phyloP scores from a whole-genome alignment of 139 green algal species.

The Deuterostichococcus epilithicus region DNA sequence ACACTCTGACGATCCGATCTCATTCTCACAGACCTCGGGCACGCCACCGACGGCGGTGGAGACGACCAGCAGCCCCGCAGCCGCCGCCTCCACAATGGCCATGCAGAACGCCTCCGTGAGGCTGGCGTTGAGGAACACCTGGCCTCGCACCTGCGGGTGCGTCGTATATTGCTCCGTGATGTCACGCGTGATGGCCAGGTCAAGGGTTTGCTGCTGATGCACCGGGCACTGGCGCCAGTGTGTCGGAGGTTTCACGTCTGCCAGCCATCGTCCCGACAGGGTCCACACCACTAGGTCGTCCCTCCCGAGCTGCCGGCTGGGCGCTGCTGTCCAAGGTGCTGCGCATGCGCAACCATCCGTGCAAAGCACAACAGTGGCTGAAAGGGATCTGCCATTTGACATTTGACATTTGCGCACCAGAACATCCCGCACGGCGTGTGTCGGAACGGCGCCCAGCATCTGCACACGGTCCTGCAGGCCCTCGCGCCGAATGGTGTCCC shows the following conservation, averaged over 20 bases:
- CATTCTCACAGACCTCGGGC: constrained; percentile 85
- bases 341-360: no score
- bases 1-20: no score
- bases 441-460: constrained; percentile 77
- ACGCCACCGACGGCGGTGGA: constrained; percentile 91
- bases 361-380: no score
- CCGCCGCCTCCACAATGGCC: constrained; percentile 92
- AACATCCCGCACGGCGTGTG: constrained; percentile 48
- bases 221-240: constrained; percentile 48
- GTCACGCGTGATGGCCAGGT: not conserved
- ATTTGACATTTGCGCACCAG: constrained; percentile 32
- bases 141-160: constrained; percentile 31
- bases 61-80: constrained; percentile 76
- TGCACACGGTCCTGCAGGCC: constrained; percentile 63
- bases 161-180: not conserved
- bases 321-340: no score
- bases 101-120: constrained; percentile 99
- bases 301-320: no score
- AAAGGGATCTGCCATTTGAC: no score
- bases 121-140: constrained; percentile 90
- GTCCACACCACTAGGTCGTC: no score
- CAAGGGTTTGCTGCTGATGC: not conserved
- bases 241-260: no score
- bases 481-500: constrained; percentile 62
- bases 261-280: no score